These are phyloP conservation scores for Leccinum ochraceum DNA, from an alignment of 768 basidiomycete genomes.

Conservation along the genomic window DNA sequence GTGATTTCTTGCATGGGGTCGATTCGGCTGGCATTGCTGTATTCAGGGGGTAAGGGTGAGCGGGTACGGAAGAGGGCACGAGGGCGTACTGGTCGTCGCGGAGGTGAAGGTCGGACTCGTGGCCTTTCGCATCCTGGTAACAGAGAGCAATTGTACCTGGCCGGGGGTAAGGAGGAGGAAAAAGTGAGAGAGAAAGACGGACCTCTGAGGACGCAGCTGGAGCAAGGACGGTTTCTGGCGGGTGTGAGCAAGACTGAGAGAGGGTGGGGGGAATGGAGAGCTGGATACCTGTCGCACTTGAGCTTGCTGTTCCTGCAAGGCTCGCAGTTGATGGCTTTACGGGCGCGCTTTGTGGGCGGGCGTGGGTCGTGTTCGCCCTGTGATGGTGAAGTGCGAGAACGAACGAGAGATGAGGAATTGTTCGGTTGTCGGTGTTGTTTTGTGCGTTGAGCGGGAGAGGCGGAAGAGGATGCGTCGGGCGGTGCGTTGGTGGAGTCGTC, in stretches of 20 bases:
- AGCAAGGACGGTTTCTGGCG: slow-evolving; percentile 80
- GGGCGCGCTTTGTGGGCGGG: slow-evolving; percentile 77
- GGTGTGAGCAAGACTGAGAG: neutral
- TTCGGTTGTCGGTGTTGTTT: slow-evolving; percentile 20
- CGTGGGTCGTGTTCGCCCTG: slow-evolving; percentile 59
- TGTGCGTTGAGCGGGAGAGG: slow-evolving; percentile 14
- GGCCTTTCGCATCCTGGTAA: slow-evolving; percentile 73
- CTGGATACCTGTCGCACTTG: slow-evolving; percentile 78
- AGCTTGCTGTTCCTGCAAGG: slow-evolving; percentile 86
- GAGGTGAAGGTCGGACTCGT: slow-evolving; percentile 53
- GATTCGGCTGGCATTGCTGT: slow-evolving; percentile 35
- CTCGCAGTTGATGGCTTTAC: slow-evolving; percentile 89
- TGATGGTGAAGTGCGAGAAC: slow-evolving; percentile 47
- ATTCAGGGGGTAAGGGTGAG: slow-evolving; percentile 32
- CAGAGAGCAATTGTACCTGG: slow-evolving; percentile 78
- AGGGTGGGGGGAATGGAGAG: neutral
- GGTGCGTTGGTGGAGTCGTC: slow-evolving; percentile 27
- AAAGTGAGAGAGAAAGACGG: slow-evolving; percentile 23
- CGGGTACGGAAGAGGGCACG: slow-evolving; percentile 30
- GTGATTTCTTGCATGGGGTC: slow-evolving; percentile 43
- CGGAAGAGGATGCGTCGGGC: slow-evolving; percentile 13
- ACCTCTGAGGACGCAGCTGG: slow-evolving; percentile 84
- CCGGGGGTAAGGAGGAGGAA: slow-evolving; percentile 19
- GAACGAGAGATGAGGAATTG: slow-evolving; percentile 40
- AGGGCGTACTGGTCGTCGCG: slow-evolving; percentile 52